A percentile compares a stretch with the other conserved stretches of the same genome.
Conservation (phyloP, 2,329 filamentous ascomycete genomes). For the Tolypocladium nubicola region DNA sequence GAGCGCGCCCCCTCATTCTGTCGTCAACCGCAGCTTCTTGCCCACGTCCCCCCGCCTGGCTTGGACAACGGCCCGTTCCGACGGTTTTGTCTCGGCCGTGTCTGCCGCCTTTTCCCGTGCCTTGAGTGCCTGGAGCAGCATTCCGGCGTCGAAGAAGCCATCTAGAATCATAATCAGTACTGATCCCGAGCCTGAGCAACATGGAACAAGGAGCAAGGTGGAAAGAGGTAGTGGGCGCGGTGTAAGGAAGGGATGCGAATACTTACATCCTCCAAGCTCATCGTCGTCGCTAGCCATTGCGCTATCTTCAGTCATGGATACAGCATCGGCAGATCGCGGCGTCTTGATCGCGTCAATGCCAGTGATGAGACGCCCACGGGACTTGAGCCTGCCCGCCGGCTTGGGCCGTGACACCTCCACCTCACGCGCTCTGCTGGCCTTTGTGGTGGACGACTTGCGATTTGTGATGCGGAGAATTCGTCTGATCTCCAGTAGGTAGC, state of each 20-base stretch:
- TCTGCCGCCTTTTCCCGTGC: constrained; percentile 49
- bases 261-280: constrained; percentile 86
- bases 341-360: constrained; percentile 36
- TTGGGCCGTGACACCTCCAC: constrained; percentile 31
- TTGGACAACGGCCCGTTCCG: constrained; percentile 48
- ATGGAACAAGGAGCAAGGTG: not conserved
- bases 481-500: constrained; percentile 82
- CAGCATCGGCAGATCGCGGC: constrained; percentile 34
- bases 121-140: constrained; percentile 82
- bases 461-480: constrained; percentile 66
- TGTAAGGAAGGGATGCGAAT: not conserved
- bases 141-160: constrained; percentile 94
- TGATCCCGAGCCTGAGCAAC: not conserved
- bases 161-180: constrained; percentile 43
- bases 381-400: constrained; percentile 47
- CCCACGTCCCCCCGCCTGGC: constrained; percentile 58
- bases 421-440: constrained; percentile 42
- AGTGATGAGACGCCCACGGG: constrained; percentile 62
- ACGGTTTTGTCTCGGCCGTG: constrained; percentile 38
- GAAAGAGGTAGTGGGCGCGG: not conserved
- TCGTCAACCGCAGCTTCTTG: constrained; percentile 50
- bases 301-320: constrained; percentile 59
- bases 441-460: constrained; percentile 29
- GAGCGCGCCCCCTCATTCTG: constrained; percentile 4
- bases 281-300: constrained; percentile 71